A percentile compares a stretch with the other conserved stretches of the same genome.
phyloP scores from a whole-genome alignment of 2,329 filamentous ascomycete genomes.

The Penicillium sp. region DNA sequence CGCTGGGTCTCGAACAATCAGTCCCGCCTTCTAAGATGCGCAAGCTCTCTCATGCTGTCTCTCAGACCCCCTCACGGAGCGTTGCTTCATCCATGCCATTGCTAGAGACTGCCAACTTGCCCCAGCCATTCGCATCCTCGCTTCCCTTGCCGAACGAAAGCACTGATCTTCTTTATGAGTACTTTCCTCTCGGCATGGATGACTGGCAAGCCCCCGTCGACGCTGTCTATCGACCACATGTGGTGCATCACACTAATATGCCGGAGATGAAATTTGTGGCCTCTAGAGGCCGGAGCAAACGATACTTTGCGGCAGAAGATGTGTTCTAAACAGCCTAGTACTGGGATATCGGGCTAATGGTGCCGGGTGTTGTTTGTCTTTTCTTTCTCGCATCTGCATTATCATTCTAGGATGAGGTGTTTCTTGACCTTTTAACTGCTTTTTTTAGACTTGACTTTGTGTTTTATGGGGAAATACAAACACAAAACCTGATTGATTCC shows the following conservation, averaged over 20 bases:
- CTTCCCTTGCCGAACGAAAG: slow-evolving; percentile 57
- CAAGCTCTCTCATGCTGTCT: slow-evolving; percentile 33
- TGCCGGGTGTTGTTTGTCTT: slow-evolving; percentile 8
- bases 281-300: slow-evolving; percentile 63
- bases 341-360: not conserved
- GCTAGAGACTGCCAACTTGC: slow-evolving; percentile 32
- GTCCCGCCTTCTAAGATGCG: slow-evolving; percentile 39
- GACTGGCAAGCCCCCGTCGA: slow-evolving; percentile 91
- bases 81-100: slow-evolving; percentile 33
- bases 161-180: slow-evolving; percentile 85
- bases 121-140: slow-evolving; percentile 56
- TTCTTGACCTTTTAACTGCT: slow-evolving; percentile 1
- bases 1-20: slow-evolving; percentile 28
- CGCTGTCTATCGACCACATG: slow-evolving; percentile 85
- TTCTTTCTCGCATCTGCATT: slow-evolving; percentile 21
- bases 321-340: slow-evolving; percentile 27
- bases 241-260: slow-evolving; percentile 80
- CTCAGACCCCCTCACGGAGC: slow-evolving; percentile 31
- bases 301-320: slow-evolving; percentile 67
- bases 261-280: slow-evolving; percentile 70
- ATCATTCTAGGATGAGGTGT: slow-evolving; percentile 10
- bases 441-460: slow-evolving; percentile 11
- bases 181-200: slow-evolving; percentile 86
- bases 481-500: not conserved
- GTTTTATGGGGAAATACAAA: slow-evolving; percentile 1